phyloP scores from a whole-genome alignment of 768 basidiomycete genomes.

The Sporobolomyces phaffii region DNA sequence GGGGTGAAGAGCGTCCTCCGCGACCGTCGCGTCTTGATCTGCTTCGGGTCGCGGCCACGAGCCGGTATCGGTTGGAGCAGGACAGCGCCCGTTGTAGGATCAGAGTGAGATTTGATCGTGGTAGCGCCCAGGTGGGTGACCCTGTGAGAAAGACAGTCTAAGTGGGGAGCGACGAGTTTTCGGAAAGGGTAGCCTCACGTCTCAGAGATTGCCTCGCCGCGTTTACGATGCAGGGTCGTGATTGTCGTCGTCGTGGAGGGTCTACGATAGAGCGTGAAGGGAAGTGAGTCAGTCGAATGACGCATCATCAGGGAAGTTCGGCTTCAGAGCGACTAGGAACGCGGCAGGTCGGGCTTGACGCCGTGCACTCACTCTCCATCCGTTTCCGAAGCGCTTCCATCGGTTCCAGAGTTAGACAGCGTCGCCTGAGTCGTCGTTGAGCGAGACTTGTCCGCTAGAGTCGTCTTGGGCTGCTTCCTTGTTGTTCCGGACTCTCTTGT shows the following conservation, averaged over 20 bases:
- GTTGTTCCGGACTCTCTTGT: no score
- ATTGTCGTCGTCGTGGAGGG: conserved; percentile 6
- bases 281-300: neutral
- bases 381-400: no score
- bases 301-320: neutral
- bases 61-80: conserved; percentile 14
- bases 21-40: conserved; percentile 3
- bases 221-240: neutral
- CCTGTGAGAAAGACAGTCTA: neutral
- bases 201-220: neutral
- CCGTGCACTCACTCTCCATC: conserved; percentile 4
- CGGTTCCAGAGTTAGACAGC: neutral
- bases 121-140: conserved; percentile 15
- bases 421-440: no score
- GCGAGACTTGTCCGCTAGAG: no score
- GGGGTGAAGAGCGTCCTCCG: conserved; percentile 58
- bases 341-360: no score
- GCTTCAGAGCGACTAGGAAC: no score
- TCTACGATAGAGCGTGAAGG: no score
- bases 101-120: neutral
- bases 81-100: neutral
- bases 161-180: no score
- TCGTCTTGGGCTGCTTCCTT: no score
- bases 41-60: conserved; percentile 2
- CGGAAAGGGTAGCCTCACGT: conserved; percentile 2